A percentile compares a stretch with the other conserved stretches of the same genome.
Evolutionary conservation across 148 eudicot species (phyloP).

Genomic region (Persicaria maculosa): DNA sequence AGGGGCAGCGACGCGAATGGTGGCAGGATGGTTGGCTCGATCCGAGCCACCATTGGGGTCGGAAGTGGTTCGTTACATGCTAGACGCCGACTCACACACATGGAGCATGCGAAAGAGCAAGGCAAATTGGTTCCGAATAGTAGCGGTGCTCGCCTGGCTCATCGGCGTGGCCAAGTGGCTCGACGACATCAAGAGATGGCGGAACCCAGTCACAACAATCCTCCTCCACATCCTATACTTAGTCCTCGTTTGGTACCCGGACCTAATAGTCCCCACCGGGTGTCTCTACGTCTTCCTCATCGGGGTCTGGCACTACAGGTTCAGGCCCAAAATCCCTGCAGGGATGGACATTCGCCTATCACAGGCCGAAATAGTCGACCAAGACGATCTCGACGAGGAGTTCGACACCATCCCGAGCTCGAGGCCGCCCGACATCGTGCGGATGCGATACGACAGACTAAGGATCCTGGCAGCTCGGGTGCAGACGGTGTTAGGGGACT

Average conservation of each 20-base stretch:
- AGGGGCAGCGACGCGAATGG: conserved; percentile 76
- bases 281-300: conserved; percentile 74
- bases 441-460: conserved; percentile 68
- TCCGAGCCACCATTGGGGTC: conserved; percentile 88
- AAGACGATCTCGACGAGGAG: conserved; percentile 86
- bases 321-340: conserved; percentile 80
- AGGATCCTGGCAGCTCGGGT: conserved; percentile 75
- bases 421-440: conserved; percentile 51
- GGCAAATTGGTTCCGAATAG: conserved; percentile 88
- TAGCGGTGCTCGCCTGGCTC: conserved; percentile 78
- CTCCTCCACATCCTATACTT: conserved; percentile 75
- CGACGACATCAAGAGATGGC: conserved; percentile 74
- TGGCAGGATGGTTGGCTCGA: conserved; percentile 73
- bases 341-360: conserved; percentile 85
- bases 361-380: conserved; percentile 68
- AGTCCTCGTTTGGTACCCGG: conserved; percentile 93
- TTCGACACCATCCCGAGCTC: conserved; percentile 90
- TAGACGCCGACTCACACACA: conserved; percentile 80
- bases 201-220: conserved; percentile 72
- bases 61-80: conserved; percentile 80
- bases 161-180: conserved; percentile 92
- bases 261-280: conserved; percentile 88
- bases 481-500: conserved; percentile 84
- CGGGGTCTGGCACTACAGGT: conserved; percentile 89
- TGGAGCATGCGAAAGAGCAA: conserved; percentile 99